phyloP scores from a whole-genome alignment of 2,329 filamentous ascomycete species.

The Venturia effusa region DNA sequence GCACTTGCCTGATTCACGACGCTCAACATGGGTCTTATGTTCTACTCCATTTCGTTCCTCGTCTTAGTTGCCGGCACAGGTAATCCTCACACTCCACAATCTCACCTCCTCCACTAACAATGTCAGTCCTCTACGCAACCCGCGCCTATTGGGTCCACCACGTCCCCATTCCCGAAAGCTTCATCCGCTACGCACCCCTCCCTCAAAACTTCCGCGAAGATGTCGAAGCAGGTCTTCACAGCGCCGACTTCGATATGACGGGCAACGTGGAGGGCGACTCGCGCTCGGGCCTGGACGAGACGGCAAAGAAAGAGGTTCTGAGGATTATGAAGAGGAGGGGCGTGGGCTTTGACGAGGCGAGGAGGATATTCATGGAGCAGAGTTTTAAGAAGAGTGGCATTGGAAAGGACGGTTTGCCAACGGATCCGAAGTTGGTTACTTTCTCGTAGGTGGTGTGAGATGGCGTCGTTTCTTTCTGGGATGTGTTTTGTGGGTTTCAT shows the following conservation, averaged over 20 bases:
- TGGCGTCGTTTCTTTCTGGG: background rate
- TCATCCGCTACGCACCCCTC: slow-evolving; percentile 62
- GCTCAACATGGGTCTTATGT: slow-evolving; percentile 15
- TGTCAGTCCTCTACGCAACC: slow-evolving; percentile 57
- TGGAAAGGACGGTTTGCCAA: slow-evolving; percentile 72
- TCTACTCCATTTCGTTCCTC: slow-evolving; percentile 66
- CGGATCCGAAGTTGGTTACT: slow-evolving; percentile 91
- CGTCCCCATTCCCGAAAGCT: slow-evolving; percentile 43
- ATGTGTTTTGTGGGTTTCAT: background rate
- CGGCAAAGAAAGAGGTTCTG: slow-evolving; percentile 70
- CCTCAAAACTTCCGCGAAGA: slow-evolving; percentile 71
- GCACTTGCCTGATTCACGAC: background rate
- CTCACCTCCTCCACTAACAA: slow-evolving; percentile 12
- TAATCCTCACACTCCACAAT: slow-evolving; percentile 27
- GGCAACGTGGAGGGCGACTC: slow-evolving; percentile 74
- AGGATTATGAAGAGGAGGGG: slow-evolving; percentile 80
- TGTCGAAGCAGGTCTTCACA: slow-evolving; percentile 78
- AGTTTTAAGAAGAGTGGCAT: slow-evolving; percentile 82
- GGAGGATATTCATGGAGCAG: slow-evolving; percentile 75
- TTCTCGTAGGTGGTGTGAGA: slow-evolving; percentile 49
- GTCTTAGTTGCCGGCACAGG: slow-evolving; percentile 61
- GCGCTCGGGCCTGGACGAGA: slow-evolving; percentile 69
- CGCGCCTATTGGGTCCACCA: slow-evolving; percentile 67
- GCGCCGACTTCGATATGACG: slow-evolving; percentile 69
- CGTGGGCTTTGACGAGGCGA: slow-evolving; percentile 82